Base-by-base conservation (phyloP, 2,329 filamentous ascomycete genomes). In the Cucurbitaria berberidis region DNA sequence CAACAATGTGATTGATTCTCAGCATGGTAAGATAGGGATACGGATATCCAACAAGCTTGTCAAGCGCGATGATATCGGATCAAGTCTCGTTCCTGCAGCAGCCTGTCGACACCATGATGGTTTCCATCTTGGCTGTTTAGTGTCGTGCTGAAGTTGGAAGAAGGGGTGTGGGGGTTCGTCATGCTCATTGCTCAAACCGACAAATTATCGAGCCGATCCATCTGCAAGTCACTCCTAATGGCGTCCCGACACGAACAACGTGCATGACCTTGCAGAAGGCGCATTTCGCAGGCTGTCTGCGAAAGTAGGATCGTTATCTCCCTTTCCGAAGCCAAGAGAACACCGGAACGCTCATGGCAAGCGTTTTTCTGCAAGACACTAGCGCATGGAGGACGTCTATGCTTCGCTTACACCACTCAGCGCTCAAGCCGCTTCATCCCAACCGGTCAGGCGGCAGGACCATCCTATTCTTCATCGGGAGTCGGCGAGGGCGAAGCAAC, bases 211-310 rank as follows among this genome's bases (percentile, higher is more conserved):
- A 19, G 32, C 38, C 40, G 38, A 42, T 42, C 41, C 63, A 64
- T 47, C 54, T 69, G 65, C 68, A 67, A 67, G 69, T 70, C 67
- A 72, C 64, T 57, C 55, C 53, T 59, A 64, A 59, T 43, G 42
- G 48, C 41, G 35, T 49, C 43, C 45, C 38, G 48, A 58, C 52
- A 55, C 52, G 60, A 57, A 57, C 52, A 50, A 44, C 45, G 53
- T 59, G 56, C 59, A 55, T 55, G 42, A 49, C 49, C 44, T 35
- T 45, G 44, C 46, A 61, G 59, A 51, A 52, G 51, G 53, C 46
- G 39, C 50, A 53, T 55, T 53, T 62, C 47, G 60, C 54, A 57
- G 54, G 38, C 50, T 46, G 43, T 50, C 51, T 60, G 60, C 53
- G 56, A 45, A 44, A 53, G 63, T 64, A 61, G 62, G 53, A 57